Percentiles rank a stretch among this genome's conserved stretches.
Conservation (phyloP, 2,329 filamentous ascomycete genomes). For the Hawksworthiomyces lignivorus region DNA sequence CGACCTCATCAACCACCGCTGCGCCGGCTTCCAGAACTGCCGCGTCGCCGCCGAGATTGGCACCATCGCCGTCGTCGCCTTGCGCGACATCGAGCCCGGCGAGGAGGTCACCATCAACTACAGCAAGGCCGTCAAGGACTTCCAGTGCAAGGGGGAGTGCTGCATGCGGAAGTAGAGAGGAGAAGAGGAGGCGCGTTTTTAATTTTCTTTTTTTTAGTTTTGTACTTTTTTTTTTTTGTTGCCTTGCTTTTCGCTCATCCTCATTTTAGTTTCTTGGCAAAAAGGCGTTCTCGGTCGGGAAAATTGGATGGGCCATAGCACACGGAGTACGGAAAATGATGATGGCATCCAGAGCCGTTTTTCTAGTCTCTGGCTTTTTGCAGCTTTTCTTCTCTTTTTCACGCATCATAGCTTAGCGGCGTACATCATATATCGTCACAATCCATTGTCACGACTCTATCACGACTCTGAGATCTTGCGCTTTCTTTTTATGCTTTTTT, state of each 20-base stretch:
- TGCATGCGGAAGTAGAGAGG: conserved; percentile 5
- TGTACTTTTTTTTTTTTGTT: not conserved
- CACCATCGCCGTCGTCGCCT: conserved; percentile 19
- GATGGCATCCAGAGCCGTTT: too few species aligned
- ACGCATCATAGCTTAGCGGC: too few species aligned
- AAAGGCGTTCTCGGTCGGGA: not conserved
- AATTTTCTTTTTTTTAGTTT: not conserved
- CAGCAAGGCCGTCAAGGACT: conserved; percentile 19
- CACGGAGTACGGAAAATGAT: too few species aligned
- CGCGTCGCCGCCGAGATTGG: conserved; percentile 16
- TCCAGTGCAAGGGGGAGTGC: conserved; percentile 21
- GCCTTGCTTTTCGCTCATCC: too few species aligned
- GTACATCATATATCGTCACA: too few species aligned
- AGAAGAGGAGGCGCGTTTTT: not conserved
- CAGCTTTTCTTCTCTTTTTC: too few species aligned
- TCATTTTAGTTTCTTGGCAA: too few species aligned
- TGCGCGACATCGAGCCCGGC: conserved; percentile 19
- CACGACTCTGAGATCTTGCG: too few species aligned
- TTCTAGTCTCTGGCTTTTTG: too few species aligned
- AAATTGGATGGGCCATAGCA: too few species aligned
- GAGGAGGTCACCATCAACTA: conserved; percentile 33
- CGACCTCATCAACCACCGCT: conserved; percentile 28
- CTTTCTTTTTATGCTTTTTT: conserved; percentile 10
- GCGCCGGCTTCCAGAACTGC: conserved; percentile 21
- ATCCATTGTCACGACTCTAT: too few species aligned